These are phyloP conservation scores for Cladophialophora exuberans DNA, from an alignment of 2,329 filamentous ascomycete species.

Conservation along the genomic window DNA sequence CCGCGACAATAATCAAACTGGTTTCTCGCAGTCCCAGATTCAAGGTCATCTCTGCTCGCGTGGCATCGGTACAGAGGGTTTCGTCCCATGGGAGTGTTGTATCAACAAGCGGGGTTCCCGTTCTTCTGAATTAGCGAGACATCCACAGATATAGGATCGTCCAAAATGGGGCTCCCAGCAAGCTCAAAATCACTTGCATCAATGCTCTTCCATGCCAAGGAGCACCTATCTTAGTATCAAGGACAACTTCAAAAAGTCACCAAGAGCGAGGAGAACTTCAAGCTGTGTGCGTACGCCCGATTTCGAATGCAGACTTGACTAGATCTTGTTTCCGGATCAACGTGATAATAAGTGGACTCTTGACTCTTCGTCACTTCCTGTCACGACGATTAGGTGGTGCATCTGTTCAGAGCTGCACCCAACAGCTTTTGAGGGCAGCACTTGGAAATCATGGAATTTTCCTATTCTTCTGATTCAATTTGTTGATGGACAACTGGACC, in stretches of 20 bases:
- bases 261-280: slow-evolving; percentile 18
- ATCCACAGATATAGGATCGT: background rate
- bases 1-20: no score
- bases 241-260: slow-evolving; percentile 13
- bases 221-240: slow-evolving; percentile 10
- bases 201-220: slow-evolving; percentile 16
- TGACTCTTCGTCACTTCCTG: background rate
- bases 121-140: background rate
- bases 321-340: slow-evolving; percentile 14
- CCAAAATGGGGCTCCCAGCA: background rate
- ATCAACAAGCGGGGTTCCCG: background rate
- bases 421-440: slow-evolving; percentile 43
- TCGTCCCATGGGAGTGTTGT: background rate
- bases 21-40: no score
- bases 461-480: slow-evolving; percentile 44
- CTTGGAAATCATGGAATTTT: slow-evolving; percentile 48
- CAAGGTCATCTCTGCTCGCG: no score
- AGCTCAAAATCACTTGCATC: slow-evolving; percentile 12
- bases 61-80: no score
- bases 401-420: slow-evolving; percentile 29
- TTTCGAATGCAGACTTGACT: slow-evolving; percentile 5
- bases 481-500: slow-evolving; percentile 50
- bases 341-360: slow-evolving; percentile 3
- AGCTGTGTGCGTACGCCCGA: slow-evolving; percentile 12
- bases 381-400: background rate